phyloP scores from a whole-genome alignment of 2,329 filamentous ascomycete species.

The Nemania diffusa region DNA sequence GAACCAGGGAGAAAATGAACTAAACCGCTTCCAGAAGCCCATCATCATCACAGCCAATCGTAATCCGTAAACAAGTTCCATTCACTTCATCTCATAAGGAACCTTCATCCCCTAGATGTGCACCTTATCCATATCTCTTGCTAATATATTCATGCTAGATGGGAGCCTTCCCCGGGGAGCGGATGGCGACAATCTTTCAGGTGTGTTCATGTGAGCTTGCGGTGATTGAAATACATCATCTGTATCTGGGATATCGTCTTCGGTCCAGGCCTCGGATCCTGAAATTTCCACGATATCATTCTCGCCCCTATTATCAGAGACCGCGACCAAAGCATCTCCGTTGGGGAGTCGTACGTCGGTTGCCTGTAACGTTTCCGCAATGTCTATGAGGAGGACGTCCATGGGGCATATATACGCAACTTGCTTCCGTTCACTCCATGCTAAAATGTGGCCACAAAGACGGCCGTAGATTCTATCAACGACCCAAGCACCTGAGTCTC shows the following conservation, averaged over 20 bases:
- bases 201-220: constrained; percentile 17
- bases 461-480: constrained; percentile 81
- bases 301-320: constrained; percentile 44
- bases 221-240: constrained; percentile 23
- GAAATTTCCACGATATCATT: constrained; percentile 47
- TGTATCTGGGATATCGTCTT: constrained; percentile 40
- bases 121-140: constrained; percentile 46
- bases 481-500: constrained; percentile 94
- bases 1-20: background rate
- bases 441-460: constrained; percentile 89
- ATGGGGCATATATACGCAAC: constrained; percentile 95
- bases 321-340: constrained; percentile 56
- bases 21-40: background rate
- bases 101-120: constrained; percentile 36
- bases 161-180: constrained; percentile 24
- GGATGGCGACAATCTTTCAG: constrained; percentile 14
- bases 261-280: constrained; percentile 38
- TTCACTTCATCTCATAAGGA: constrained; percentile 28
- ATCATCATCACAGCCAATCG: background rate
- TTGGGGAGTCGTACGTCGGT: constrained; percentile 76
- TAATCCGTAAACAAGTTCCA: constrained; percentile 16
- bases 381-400: constrained; percentile 88
- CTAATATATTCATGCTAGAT: constrained; percentile 31
- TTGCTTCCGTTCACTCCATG: constrained; percentile 82
- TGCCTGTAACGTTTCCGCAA: constrained; percentile 80